Base-by-base conservation (phyloP, 768 basidiomycete species). In the Gloeostereum incarnatum region DNA sequence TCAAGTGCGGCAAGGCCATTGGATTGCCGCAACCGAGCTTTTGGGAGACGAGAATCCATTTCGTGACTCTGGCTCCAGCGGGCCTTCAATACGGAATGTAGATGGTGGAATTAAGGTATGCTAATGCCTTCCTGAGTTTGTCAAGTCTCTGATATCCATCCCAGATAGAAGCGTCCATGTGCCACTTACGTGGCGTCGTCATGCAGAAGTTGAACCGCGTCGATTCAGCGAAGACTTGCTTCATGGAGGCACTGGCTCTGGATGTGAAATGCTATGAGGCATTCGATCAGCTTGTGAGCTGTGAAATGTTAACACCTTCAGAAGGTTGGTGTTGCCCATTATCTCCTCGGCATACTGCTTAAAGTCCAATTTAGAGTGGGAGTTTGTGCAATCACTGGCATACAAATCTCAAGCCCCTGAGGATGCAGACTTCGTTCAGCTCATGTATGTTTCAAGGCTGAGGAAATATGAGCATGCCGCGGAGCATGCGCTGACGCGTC, bases 241-340 rank as follows among this genome's bases (percentile, higher is more conserved):
- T 97, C 52, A 83, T 96, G 79, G 94, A 99, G 52, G 93, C 96
- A 1, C 69, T 99, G 16, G 74, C 84, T 2, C 68, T 97, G 16
- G 96, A 99, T 48, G 89, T 97, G 23, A 96, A 96, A 59, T 98
- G 94, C 57, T 98, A 90, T 50, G 96, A 98, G 46, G 82, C 91
- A 2, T 97, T 96, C 52, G 81, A 87, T 43, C 85, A 91, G 44
- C 71, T 99, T 7, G 66, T 97, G 19, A 81, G 77, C 14, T 87
- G 90, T 2, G 89, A 93, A 55, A 94, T 98, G 90, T 89, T 99
- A 86, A 78, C 84, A 8, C 78, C 86, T 1, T 82, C 90, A 42
- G 96, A 99, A 76, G 94, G 94, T 88, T 31, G n/a, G 57, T 40
- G n/a, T 37, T n/a, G 9, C 7, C 26, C 30, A 16, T 16, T 38